phyloP scores from a whole-genome alignment of 108 stramenopile species.

The Conticribra guillardii region DNA sequence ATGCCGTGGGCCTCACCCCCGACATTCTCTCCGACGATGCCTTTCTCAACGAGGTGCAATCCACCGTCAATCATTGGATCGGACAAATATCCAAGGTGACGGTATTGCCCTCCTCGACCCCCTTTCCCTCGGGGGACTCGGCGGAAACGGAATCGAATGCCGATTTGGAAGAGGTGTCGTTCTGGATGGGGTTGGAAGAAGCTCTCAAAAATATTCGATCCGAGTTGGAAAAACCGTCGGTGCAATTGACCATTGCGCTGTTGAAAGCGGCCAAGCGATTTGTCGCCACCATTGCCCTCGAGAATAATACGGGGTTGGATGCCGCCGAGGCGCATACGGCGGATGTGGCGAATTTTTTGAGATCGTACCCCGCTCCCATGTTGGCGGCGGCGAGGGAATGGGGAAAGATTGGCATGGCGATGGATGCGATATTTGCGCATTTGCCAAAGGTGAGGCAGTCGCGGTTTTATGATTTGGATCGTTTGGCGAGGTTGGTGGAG shows the following conservation, averaged over 20 bases:
- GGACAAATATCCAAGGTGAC: constrained; percentile 83
- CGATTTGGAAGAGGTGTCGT: constrained; percentile 84
- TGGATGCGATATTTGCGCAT: constrained; percentile 79
- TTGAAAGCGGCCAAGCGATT: constrained; percentile 89
- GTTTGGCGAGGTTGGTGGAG: constrained; percentile 82
- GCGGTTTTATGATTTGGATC: constrained; percentile 85
- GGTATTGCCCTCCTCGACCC: constrained; percentile 56
- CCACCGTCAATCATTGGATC: constrained; percentile 76
- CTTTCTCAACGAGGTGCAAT: constrained; percentile 77
- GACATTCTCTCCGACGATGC: constrained; percentile 69
- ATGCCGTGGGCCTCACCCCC: constrained; percentile 55
- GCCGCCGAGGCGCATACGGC: constrained; percentile 62
- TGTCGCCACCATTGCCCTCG: constrained; percentile 90
- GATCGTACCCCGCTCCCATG: constrained; percentile 72
- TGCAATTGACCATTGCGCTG: constrained; percentile 69
- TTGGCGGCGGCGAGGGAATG: constrained; percentile 83
- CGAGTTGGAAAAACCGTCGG: constrained; percentile 64
- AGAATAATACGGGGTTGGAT: constrained; percentile 89
- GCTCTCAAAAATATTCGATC: constrained; percentile 63
- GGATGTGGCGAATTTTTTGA: constrained; percentile 87
- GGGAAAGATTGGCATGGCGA: constrained; percentile 54
- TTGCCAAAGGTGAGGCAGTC: constrained; percentile 84
- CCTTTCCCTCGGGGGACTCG: constrained; percentile 63
- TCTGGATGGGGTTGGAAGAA: constrained; percentile 76
- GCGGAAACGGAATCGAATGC: constrained; percentile 52